Evolutionary conservation across 331 rosid genomes (phyloP), one percentile per base, ranked within the genome.

Genomic region (Prunus yedoensis): DNA sequence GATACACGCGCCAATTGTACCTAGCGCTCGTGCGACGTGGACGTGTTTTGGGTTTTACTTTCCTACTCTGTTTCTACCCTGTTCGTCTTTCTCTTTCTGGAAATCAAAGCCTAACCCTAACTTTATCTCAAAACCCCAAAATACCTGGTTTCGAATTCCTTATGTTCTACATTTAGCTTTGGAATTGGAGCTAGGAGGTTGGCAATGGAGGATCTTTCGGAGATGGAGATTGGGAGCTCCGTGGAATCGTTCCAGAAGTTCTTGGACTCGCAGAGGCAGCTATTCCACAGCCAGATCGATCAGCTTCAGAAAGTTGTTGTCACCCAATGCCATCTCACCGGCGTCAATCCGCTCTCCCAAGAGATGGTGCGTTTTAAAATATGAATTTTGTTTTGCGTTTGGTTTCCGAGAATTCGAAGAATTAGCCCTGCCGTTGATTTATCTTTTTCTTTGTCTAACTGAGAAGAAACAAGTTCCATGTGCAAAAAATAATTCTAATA

Each of bases 311-410:
- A 68, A 78, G 81, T 95, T 35, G 94, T 95, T 16, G 93, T 87
- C 60, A 85, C 89, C 35, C 99, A 95, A 83, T 95, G 99, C 90
- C 87, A 87, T 18, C 97, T 95, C 88, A 95, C 97, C 60, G 96
- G 99, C 61, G 94, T 87, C 82, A 95, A 95, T 87, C 99, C 99
- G 81, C 96, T 95, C 52, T 89, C 99, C 43, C 99, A 95, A 77
- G 99, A 95, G 69, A 95, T 95, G 99, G 99, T 95, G 77, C 65
- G 86, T 51, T 68, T 82, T 71, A 68, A 46, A 12, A 5, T n/a
- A 58, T 38, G 43, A 38, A 38, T 18, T 68, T 43, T 43, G 4
- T 63, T 50, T 35, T 68, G n/a, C 43, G 38, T 72, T 74, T 64
- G 61, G n/a, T 12, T 77, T 49, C 68, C 57, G 20, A 64, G 64